These are phyloP conservation scores for Bassia scoparia DNA, from an alignment of 148 eudicot genomes.

Conservation along the genomic window DNA sequence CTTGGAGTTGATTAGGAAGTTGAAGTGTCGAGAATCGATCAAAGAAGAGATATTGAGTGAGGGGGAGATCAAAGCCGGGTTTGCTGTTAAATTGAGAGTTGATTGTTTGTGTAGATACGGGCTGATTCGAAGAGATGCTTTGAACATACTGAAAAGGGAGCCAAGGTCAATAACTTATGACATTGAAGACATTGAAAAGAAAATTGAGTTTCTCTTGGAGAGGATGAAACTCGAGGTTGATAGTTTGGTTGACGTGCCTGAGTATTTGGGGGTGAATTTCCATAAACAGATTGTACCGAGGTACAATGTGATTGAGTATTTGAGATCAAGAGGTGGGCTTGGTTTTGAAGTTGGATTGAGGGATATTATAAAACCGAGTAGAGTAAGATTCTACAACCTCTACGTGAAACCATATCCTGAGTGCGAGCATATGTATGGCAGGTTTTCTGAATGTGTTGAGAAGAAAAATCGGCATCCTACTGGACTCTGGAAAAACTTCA, in stretches of 20 bases:
- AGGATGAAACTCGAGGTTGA: slow-evolving; percentile 52
- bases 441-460: slow-evolving; percentile 43
- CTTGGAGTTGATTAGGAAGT: slow-evolving; percentile 51
- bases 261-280: slow-evolving; percentile 77
- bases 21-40: slow-evolving; percentile 56
- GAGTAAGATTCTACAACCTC: slow-evolving; percentile 68
- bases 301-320: slow-evolving; percentile 64
- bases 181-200: slow-evolving; percentile 56
- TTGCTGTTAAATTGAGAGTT: slow-evolving; percentile 57
- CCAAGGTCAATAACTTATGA: slow-evolving; percentile 64
- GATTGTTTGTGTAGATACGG: slow-evolving; percentile 68
- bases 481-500: slow-evolving; percentile 78
- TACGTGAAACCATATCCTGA: slow-evolving; percentile 96
- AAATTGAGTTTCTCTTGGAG: slow-evolving; percentile 61
- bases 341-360: slow-evolving; percentile 73
- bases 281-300: slow-evolving; percentile 88
- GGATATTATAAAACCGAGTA: slow-evolving; percentile 60
- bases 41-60: slow-evolving; percentile 51
- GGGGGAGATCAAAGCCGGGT: slow-evolving; percentile 68
- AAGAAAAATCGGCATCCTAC: slow-evolving; percentile 51
- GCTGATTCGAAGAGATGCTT: slow-evolving; percentile 67
- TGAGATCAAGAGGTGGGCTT: slow-evolving; percentile 71
- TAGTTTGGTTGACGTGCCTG: slow-evolving; percentile 74
- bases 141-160: slow-evolving; percentile 66
- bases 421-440: slow-evolving; percentile 71